Conservation (phyloP, 1,284 basidiomycete species). For the Thecaphora thlaspeos region DNA sequence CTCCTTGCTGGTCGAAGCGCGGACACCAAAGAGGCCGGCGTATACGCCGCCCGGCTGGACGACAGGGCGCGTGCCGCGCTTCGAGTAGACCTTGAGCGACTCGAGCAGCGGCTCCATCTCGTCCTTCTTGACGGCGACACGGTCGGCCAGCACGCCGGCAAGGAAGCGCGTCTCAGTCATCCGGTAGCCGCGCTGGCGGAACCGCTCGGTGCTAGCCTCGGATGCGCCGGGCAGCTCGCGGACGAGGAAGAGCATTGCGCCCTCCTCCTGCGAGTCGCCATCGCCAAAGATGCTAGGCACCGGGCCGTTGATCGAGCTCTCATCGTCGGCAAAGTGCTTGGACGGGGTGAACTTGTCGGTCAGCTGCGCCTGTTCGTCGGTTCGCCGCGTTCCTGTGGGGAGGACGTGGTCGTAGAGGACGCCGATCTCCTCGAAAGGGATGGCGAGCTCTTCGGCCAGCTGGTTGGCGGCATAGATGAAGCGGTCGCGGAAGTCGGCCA, state of each 20-base stretch:
- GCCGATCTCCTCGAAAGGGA: slow-evolving; percentile 64
- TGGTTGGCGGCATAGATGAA: slow-evolving; percentile 61
- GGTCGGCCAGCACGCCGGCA: slow-evolving; percentile 60
- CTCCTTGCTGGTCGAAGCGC: slow-evolving; percentile 58
- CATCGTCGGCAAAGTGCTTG: slow-evolving; percentile 40
- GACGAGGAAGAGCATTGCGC: slow-evolving; percentile 62
- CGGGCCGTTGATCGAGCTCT: slow-evolving; percentile 43
- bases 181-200: slow-evolving; percentile 61
- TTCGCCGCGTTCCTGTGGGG: slow-evolving; percentile 59
- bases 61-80: slow-evolving; percentile 61
- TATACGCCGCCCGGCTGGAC: slow-evolving; percentile 62
- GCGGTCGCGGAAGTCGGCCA: slow-evolving; percentile 60
- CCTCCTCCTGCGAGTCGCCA: slow-evolving; percentile 57
- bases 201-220: slow-evolving; percentile 59
- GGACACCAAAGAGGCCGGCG: slow-evolving; percentile 62
- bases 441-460: slow-evolving; percentile 60
- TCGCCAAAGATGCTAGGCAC: slow-evolving; percentile 47
- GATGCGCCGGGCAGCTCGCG: slow-evolving; percentile 58
- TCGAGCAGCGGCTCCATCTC: slow-evolving; percentile 62
- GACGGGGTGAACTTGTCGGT: slow-evolving; percentile 28
- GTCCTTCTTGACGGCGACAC: slow-evolving; percentile 60
- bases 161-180: slow-evolving; percentile 62
- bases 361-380: slow-evolving; percentile 5
- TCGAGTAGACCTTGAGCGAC: slow-evolving; percentile 62
- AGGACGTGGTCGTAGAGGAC: slow-evolving; percentile 64